Evolutionary conservation across 768 basidiomycete genomes (phyloP).

Genomic region (Suillus subluteus): DNA sequence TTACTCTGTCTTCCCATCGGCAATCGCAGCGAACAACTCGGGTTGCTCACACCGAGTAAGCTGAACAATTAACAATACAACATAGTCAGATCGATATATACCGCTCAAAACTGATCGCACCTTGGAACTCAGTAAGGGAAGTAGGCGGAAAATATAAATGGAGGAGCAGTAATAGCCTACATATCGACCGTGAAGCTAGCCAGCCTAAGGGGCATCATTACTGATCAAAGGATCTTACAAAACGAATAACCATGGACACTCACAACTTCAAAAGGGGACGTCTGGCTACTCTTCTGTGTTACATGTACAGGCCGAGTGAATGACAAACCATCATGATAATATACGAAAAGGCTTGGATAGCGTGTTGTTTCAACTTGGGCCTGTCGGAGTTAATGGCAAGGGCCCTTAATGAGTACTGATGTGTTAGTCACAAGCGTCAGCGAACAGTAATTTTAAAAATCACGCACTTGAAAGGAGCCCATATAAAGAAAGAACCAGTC

Average conservation of each 20-base stretch:
- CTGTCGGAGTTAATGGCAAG: too few species aligned
- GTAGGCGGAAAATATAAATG: slow-evolving; percentile 92
- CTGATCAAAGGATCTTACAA: not conserved
- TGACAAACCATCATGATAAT: too few species aligned
- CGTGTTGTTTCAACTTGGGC: too few species aligned
- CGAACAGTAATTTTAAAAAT: too few species aligned
- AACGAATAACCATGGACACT: slow-evolving; percentile 29
- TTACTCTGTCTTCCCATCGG: slow-evolving; percentile 74
- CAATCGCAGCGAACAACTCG: slow-evolving; percentile 85
- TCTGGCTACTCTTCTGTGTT: too few species aligned
- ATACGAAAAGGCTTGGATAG: too few species aligned
- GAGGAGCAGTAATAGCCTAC: slow-evolving; percentile 81
- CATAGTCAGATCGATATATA: slow-evolving; percentile 5
- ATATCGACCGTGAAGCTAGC: slow-evolving; percentile 94
- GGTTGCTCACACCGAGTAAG: slow-evolving; percentile 98
- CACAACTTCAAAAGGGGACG: too few species aligned
- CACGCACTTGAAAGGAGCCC: too few species aligned
- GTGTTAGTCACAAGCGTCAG: too few species aligned
- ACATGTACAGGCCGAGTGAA: too few species aligned
- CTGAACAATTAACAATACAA: slow-evolving; percentile 39
- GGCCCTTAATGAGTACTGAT: too few species aligned
- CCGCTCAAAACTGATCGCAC: slow-evolving; percentile 42
- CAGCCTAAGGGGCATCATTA: slow-evolving; percentile 41
- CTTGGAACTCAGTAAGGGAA: slow-evolving; percentile 91
- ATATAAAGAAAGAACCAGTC: too few species aligned